Percentiles rank a stretch among this genome's conserved stretches.
Conservation (phyloP, 1,139 yeast genomes). For the Saccharomyces hybrid region DNA sequence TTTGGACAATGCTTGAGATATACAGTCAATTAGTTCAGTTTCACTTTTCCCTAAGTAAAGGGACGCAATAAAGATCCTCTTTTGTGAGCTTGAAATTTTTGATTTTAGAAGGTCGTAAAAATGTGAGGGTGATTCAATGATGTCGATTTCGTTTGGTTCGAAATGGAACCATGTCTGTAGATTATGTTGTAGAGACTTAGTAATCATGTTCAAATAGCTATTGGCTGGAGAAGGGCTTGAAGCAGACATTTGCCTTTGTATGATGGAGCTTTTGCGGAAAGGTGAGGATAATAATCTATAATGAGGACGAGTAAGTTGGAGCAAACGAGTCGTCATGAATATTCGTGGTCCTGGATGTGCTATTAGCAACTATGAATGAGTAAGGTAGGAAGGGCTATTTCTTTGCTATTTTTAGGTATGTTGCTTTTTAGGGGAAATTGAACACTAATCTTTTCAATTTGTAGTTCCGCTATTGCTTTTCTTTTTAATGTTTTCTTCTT, state of each 20-base stretch:
- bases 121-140: slow-evolving; percentile 56
- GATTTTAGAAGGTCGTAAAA: slow-evolving; percentile 58
- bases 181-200: neutral
- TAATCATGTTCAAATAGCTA: neutral
- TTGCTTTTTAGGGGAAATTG: neutral
- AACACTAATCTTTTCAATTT: neutral
- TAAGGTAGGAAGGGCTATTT: neutral
- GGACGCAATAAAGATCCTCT: slow-evolving; percentile 71
- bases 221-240: neutral
- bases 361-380: neutral
- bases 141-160: slow-evolving; percentile 51
- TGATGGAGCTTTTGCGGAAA: neutral
- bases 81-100: slow-evolving; percentile 48
- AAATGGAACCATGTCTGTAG: slow-evolving; percentile 43
- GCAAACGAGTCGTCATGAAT: neutral
- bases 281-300: neutral
- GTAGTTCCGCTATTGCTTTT: no score
- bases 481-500: neutral
- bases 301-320: neutral
- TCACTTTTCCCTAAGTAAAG: slow-evolving; percentile 81
- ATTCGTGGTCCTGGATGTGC: neutral
- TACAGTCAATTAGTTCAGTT: slow-evolving; percentile 57
- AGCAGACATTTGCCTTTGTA: neutral
- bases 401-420: neutral
- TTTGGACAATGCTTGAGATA: slow-evolving; percentile 48